A percentile compares a stretch with the other conserved stretches of the same genome.
Conservation (phyloP, 352 stramenopile genomes). For the Phytopythium aichiense region DNA sequence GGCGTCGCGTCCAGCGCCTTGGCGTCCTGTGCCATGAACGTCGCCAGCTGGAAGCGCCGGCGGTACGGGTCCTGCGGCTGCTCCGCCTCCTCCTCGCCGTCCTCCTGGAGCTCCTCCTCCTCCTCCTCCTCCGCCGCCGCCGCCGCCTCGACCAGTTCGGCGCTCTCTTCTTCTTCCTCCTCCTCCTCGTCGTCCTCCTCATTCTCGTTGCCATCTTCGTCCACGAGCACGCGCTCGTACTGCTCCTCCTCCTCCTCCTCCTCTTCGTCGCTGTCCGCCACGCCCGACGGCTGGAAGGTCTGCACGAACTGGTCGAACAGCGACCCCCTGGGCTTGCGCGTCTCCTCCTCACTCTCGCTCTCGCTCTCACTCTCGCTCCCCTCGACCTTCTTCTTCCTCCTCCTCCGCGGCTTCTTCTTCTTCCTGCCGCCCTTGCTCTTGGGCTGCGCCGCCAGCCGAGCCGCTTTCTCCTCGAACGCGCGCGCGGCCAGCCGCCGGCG, state of each 20-base stretch:
- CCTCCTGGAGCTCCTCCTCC: conserved; percentile 17
- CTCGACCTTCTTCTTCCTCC: neutral
- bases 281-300: conserved; percentile 39
- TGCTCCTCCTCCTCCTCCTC: conserved; percentile 30
- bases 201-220: conserved; percentile 34
- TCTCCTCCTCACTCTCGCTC: conserved; percentile 7
- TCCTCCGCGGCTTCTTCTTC: neutral
- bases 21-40: conserved; percentile 44
- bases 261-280: conserved; percentile 19
- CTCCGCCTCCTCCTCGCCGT: conserved; percentile 21
- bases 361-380: neutral
- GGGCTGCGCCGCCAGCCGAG: conserved; percentile 1
- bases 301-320: conserved; percentile 78
- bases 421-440: conserved; percentile 5
- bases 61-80: conserved; percentile 58
- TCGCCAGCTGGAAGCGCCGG: conserved; percentile 48
- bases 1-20: conserved; percentile 27
- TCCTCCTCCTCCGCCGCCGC: conserved; percentile 11
- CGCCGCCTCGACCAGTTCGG: conserved; percentile 12
- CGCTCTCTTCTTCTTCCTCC: conserved; percentile 8
- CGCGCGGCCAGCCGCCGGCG: conserved; percentile 29
- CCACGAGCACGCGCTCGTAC: conserved; percentile 40
- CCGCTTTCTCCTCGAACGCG: conserved; percentile 28
- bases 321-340: conserved; percentile 13
- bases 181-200: conserved; percentile 21